Evolutionary conservation across 768 basidiomycete genomes (phyloP).

Genomic region (Pholiota microspora): DNA sequence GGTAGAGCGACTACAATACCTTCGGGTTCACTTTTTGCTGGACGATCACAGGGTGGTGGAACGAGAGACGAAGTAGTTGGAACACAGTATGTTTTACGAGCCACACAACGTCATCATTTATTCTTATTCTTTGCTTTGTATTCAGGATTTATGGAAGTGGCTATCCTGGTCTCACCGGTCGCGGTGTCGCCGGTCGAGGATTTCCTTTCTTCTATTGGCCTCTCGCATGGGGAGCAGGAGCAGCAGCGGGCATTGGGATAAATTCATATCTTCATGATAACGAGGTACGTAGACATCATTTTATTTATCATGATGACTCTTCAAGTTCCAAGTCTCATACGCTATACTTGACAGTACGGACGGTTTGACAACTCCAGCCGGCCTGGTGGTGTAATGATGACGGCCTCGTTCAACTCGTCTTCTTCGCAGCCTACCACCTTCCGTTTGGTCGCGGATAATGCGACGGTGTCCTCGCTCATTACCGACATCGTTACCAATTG

Average conservation of each 20-base stretch:
- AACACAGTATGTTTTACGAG: constrained; percentile 30
- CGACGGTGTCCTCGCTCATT: constrained; percentile 43
- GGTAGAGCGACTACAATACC: constrained; percentile 36
- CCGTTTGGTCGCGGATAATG: constrained; percentile 46
- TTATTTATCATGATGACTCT: background rate
- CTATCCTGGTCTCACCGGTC: constrained; percentile 45
- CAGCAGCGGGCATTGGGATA: constrained; percentile 22
- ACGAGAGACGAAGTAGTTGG: constrained; percentile 44
- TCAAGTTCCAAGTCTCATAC: no score
- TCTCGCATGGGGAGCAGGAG: constrained; percentile 43
- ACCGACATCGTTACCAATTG: constrained; percentile 42
- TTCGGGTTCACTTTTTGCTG: constrained; percentile 41
- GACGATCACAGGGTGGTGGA: constrained; percentile 52
- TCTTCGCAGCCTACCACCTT: constrained; percentile 36
- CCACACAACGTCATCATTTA: constrained; percentile 1
- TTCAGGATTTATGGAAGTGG: constrained; percentile 62
- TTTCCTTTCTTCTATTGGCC: constrained; percentile 75
- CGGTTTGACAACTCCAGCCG: constrained; percentile 40
- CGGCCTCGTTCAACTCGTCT: constrained; percentile 38
- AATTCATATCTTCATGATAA: constrained; percentile 24
- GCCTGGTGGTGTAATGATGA: constrained; percentile 46
- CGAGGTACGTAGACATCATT: constrained; percentile 21
- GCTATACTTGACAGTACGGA: constrained; percentile 29
- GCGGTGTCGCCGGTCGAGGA: constrained; percentile 44
- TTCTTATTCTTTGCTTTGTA: background rate